These are phyloP conservation scores for Xylaria sp. DNA, from an alignment of 2,329 filamentous ascomycete genomes.

Conservation along the genomic window DNA sequence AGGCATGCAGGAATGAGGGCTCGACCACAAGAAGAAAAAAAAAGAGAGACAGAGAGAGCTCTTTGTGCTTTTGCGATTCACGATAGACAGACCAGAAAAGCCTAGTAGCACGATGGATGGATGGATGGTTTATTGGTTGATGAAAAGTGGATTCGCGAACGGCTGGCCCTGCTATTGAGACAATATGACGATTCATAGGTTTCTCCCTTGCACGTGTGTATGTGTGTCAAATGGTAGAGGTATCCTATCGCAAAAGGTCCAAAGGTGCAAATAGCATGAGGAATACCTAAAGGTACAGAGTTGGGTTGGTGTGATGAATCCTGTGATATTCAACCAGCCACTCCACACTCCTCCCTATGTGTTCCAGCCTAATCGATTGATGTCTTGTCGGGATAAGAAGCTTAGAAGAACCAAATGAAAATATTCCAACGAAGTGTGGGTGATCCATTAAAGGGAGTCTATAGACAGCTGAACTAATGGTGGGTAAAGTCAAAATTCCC, in stretches of 20 bases:
- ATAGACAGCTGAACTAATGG: conserved; percentile 5
- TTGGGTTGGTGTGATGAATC: conserved; percentile 14
- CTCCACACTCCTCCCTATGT: not conserved
- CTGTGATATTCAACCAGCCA: not conserved
- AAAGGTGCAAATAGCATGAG: not conserved
- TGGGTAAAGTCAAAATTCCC: conserved; percentile 9
- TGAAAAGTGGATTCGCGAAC: conserved; percentile 13
- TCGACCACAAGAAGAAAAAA: not conserved
- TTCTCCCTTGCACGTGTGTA: not conserved
- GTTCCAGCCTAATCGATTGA: not conserved
- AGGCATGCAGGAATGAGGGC: conserved; percentile 9
- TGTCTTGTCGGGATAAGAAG: not conserved
- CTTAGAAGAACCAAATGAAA: not conserved
- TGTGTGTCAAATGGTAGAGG: not conserved
- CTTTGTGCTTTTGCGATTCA: conserved; percentile 3
- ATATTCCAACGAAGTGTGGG: not conserved
- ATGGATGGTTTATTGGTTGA: no score
- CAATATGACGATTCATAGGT: conserved; percentile 3
- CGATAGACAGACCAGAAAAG: conserved; percentile 1
- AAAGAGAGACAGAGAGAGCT: no score
- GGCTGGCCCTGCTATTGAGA: not conserved
- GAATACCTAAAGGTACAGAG: conserved; percentile 6
- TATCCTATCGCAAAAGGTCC: not conserved
- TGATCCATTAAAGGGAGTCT: not conserved
- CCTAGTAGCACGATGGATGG: conserved; percentile 13